A percentile compares a stretch with the other conserved stretches of the same genome.
Conservation (phyloP, 306 rosid genomes). For the Heteromeles arbutifolia region DNA sequence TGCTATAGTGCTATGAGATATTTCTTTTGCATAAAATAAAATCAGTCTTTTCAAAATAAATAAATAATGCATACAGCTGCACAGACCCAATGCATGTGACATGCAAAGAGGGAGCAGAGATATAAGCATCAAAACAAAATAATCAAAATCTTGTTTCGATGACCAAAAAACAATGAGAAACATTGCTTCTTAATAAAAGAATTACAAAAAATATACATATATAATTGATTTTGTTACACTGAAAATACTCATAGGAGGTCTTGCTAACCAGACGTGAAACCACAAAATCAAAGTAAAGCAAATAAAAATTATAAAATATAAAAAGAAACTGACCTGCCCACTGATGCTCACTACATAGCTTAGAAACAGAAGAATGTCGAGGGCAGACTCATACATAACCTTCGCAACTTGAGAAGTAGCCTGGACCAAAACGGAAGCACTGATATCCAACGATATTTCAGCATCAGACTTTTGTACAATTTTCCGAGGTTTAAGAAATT, state of each 20-base stretch:
- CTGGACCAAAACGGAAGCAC: conserved; percentile 62
- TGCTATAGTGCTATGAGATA: too few species aligned
- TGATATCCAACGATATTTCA: conserved; percentile 44
- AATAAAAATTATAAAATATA: neutral
- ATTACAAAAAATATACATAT: neutral
- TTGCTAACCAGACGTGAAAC: neutral
- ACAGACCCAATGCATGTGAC: neutral
- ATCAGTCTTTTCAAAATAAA: neutral
- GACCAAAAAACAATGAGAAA: neutral
- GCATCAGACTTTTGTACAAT: conserved; percentile 31
- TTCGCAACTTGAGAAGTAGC: conserved; percentile 80
- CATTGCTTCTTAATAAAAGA: neutral
- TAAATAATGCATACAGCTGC: neutral
- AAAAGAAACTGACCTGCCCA: conserved; percentile 63
- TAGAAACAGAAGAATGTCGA: conserved; percentile 76
- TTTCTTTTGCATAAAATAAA: neutral
- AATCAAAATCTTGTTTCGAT: neutral
- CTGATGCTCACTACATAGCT: conserved; percentile 72
- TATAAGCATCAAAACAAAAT: neutral
- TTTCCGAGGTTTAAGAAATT: conserved; percentile 82
- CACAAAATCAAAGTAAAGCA: neutral
- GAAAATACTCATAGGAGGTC: neutral
- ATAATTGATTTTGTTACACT: neutral
- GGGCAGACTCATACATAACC: conserved; percentile 80
- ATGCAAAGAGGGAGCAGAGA: neutral